A percentile compares a stretch with the other conserved stretches of the same genome.
These are phyloP conservation scores for Thalassiosira sp. DNA, from an alignment of 352 stramenopile species.

Conservation along the genomic window DNA sequence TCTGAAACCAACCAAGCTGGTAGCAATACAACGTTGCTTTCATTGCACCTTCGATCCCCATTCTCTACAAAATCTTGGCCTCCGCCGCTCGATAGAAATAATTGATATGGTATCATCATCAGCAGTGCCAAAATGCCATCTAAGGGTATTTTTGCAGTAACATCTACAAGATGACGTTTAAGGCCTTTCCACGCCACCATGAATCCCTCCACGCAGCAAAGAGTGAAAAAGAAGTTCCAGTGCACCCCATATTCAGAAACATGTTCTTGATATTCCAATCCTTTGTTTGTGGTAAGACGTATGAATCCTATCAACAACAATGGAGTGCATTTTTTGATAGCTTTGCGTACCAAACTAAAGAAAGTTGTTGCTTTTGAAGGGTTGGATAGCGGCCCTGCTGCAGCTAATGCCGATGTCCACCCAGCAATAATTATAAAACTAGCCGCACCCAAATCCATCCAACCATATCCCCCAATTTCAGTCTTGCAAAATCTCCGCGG, in stretches of 20 bases:
- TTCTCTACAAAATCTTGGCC: slow-evolving; percentile 74
- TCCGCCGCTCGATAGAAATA: slow-evolving; percentile 69
- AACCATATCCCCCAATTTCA: slow-evolving; percentile 93
- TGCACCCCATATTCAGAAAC: slow-evolving; percentile 98
- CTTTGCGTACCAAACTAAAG: background rate
- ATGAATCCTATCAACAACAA: slow-evolving; percentile 70
- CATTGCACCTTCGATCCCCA: slow-evolving; percentile 49
- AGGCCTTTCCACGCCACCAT: slow-evolving; percentile 36
- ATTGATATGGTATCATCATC: slow-evolving; percentile 85
- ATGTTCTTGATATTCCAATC: slow-evolving; percentile 87
- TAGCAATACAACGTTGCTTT: background rate
- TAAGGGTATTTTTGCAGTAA: slow-evolving; percentile 21
- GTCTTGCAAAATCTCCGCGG: slow-evolving; percentile 92
- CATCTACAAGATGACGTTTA: slow-evolving; percentile 4
- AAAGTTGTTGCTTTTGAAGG: background rate
- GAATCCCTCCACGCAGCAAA: slow-evolving; percentile 68
- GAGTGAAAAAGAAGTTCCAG: slow-evolving; percentile 99
- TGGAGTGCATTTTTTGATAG: slow-evolving; percentile 49
- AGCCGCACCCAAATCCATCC: slow-evolving; percentile 98
- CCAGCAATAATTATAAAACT: slow-evolving; percentile 90
- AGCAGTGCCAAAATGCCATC: slow-evolving; percentile 40
- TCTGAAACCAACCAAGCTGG: background rate
- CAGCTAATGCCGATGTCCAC: slow-evolving; percentile 39
- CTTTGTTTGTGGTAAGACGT: slow-evolving; percentile 67
- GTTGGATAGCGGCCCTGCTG: background rate